A percentile compares a stretch with the other conserved stretches of the same genome.
Conservation (phyloP, 805 yeast species). For the Isabelozyma heimii region DNA sequence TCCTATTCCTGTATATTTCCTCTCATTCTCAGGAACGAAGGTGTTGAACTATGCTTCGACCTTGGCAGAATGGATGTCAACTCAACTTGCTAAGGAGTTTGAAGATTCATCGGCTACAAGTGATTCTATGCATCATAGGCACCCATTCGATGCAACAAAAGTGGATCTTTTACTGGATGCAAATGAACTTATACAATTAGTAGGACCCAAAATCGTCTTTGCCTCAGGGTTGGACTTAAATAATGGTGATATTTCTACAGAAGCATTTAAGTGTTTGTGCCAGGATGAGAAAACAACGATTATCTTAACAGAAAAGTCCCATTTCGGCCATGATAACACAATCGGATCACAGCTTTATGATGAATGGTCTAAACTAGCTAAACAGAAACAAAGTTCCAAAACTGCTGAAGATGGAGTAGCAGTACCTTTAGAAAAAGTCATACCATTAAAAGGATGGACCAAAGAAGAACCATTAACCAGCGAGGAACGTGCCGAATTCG, state of each 20-base stretch:
- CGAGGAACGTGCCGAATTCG: constrained; percentile 48
- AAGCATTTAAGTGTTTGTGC: constrained; percentile 54
- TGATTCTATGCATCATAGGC: constrained; percentile 46
- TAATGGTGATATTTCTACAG: constrained; percentile 59
- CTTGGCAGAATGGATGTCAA: constrained; percentile 95
- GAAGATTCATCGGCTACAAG: constrained; percentile 41
- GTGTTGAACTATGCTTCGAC: constrained; percentile 78
- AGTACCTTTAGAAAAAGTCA: constrained; percentile 47
- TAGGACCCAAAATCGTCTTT: constrained; percentile 78
- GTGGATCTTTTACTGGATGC: constrained; percentile 54
- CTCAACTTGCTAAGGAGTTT: constrained; percentile 83
- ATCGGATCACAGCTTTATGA: constrained; percentile 48
- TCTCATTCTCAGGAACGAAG: constrained; percentile 79
- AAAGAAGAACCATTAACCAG: constrained; percentile 52
- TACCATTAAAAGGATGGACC: constrained; percentile 38
- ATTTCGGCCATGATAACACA: constrained; percentile 35
- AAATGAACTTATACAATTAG: constrained; percentile 50
- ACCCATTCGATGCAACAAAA: constrained; percentile 75
- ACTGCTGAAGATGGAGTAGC: constrained; percentile 59
- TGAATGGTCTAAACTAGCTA: constrained; percentile 51
- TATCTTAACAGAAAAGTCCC: constrained; percentile 68
- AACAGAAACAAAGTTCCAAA: constrained; percentile 27
- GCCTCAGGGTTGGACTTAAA: constrained; percentile 67
- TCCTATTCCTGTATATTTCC: constrained; percentile 68
- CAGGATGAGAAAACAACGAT: constrained; percentile 65